Evolutionary conservation across 2,329 filamentous ascomycete species (phyloP).

Genomic region (Gremmenia infestans): DNA sequence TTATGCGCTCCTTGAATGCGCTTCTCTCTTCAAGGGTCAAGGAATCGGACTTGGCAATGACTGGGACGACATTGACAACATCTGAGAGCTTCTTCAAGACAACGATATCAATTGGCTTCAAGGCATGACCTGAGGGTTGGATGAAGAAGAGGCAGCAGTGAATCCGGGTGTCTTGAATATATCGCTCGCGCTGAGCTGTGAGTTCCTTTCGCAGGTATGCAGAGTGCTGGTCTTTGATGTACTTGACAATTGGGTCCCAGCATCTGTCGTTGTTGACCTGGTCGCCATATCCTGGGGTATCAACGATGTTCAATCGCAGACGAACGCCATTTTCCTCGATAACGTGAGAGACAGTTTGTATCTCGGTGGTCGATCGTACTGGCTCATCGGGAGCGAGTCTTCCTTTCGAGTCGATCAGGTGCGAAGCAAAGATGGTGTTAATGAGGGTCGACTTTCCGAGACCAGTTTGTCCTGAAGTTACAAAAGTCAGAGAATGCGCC

Average conservation of each 20-base stretch:
- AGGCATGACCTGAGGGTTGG: conserved; percentile 92
- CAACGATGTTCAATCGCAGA: conserved; percentile 95
- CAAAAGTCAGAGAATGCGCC: conserved; percentile 19
- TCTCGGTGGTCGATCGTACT: conserved; percentile 93
- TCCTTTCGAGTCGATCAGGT: conserved; percentile 98
- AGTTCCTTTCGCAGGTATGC: conserved; percentile 99
- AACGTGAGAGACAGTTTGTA: conserved; percentile 95
- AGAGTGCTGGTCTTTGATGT: conserved; percentile 99
- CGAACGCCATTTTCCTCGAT: conserved; percentile 99
- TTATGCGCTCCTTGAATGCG: conserved; percentile 98
- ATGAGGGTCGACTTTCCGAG: conserved; percentile 98
- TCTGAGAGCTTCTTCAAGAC: conserved; percentile 99
- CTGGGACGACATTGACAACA: conserved; percentile 97
- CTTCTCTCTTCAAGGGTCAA: conserved; percentile 92
- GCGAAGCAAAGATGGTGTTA: conserved; percentile 99
- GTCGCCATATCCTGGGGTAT: conserved; percentile 96
- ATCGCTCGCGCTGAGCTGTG: conserved; percentile 96
- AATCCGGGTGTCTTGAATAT: conserved; percentile 98
- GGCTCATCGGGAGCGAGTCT: conserved; percentile 88
- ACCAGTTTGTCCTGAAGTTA: conserved; percentile 79
- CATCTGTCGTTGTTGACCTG: conserved; percentile 99
- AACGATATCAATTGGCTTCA: conserved; percentile 99
- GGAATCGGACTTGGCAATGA: conserved; percentile 97
- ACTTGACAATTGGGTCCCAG: conserved; percentile 99
- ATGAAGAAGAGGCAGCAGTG: conserved; percentile 99